These are phyloP conservation scores for Orbilia quercus DNA, from an alignment of 2,329 filamentous ascomycete genomes.

Conservation along the genomic window DNA sequence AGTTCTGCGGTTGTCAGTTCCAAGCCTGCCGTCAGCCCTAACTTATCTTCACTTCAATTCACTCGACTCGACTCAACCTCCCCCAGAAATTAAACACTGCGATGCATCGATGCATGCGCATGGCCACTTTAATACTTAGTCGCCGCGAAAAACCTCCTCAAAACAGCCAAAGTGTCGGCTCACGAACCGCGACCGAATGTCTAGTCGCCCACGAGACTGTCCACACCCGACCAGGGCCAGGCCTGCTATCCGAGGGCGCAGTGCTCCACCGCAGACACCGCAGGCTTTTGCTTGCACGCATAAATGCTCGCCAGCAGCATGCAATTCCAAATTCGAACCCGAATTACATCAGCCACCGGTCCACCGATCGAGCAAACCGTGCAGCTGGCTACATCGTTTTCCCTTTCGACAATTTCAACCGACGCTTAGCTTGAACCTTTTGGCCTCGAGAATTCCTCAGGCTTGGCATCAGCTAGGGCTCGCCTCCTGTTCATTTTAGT, in stretches of 20 bases:
- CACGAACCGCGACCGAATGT: slow-evolving; percentile 25
- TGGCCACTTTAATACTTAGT: too few relatives aligned
- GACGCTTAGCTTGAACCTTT: slow-evolving; percentile 18
- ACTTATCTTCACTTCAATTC: too few relatives aligned
- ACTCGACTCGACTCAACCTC: too few relatives aligned
- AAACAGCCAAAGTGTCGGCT: slow-evolving; percentile 2
- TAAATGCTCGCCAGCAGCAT: slow-evolving; percentile 25
- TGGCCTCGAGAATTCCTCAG: slow-evolving; percentile 18
- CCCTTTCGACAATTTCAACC: slow-evolving; percentile 53
- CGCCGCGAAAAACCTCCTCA: not conserved
- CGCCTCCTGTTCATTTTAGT: slow-evolving; percentile 48
- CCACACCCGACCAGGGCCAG: too few relatives aligned
- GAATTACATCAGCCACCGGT: slow-evolving; percentile 54
- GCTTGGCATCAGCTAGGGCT: slow-evolving; percentile 50
- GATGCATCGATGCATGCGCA: too few relatives aligned
- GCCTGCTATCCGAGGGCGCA: slow-evolving; percentile 17
- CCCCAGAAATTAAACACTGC: too few relatives aligned
- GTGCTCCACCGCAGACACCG: not conserved
- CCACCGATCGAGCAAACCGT: slow-evolving; percentile 41
- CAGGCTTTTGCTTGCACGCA: too few relatives aligned
- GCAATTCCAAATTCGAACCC: slow-evolving; percentile 53
- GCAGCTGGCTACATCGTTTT: slow-evolving; percentile 32
- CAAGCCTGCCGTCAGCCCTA: slow-evolving; percentile 5
- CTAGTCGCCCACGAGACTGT: slow-evolving; percentile 31
- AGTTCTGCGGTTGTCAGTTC: not conserved